Base-by-base conservation (phyloP, 345 rosid genomes). In the Citrus sp. region DNA sequence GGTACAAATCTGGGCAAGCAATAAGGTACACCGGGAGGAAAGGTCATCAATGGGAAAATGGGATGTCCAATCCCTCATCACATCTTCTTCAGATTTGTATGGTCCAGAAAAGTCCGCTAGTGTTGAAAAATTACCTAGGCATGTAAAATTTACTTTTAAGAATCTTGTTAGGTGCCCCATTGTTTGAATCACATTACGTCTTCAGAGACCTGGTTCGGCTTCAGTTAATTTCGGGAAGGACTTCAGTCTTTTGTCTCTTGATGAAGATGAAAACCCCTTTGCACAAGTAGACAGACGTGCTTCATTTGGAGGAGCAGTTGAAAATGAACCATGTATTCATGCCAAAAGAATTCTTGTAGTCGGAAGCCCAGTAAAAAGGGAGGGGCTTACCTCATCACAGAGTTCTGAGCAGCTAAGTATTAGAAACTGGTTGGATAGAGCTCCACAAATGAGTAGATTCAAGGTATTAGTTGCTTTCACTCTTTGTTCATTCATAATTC, bases 1-100 rank as follows among this genome's bases (percentile, higher is more conserved):
- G 98, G 95, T 92, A 73, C 98, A 94, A 89, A 89, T 96, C 76
- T 96, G 99, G 99, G 97, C 92, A 16, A 88, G 99, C 86, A 93
- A 89, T 82, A 89, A 88, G 77, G 89, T 93, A 78, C 84, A 92
- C 72, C 89, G 82, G 88, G 97, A 93, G 88, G 97, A 88, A 78
- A 90, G 97, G 84, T 84, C 97, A 24, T 80, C 86, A 80, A 65
- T 95, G 86, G 99, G 99, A 73, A 92, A 95, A 79, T 95, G 99
- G 98, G 97, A 95, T 85, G 88, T 95, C 54, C 92, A 93, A 74
- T 88, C 98, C 84, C 82, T 89, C 59, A 78, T 84, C 71, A 80
- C 82, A 55, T 90, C 94, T 74, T 90, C 94, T 75, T 92, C 97
- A 37, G 98, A 93, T 80, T 74, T 88, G 30, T 88, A 78, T 80